These are phyloP conservation scores for Conticribra weissflogii DNA, from an alignment of 108 stramenopile genomes.

Conservation along the genomic window DNA sequence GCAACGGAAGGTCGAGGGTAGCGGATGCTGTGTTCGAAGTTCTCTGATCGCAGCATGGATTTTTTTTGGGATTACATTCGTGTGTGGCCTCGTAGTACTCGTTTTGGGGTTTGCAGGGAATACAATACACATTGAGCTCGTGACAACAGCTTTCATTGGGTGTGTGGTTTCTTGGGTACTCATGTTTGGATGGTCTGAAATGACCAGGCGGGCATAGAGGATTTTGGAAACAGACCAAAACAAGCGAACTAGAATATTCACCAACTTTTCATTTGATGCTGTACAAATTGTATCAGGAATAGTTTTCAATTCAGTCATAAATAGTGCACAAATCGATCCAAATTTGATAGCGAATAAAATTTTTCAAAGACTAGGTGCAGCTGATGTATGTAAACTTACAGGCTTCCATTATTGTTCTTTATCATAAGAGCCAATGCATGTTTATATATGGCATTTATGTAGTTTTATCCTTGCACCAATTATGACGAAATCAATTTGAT, in stretches of 20 bases:
- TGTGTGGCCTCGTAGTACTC: slow-evolving; percentile 18
- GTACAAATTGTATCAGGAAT: background rate
- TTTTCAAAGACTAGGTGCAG: too few relatives aligned
- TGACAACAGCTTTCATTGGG: slow-evolving; percentile 12
- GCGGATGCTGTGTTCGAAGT: slow-evolving; percentile 14
- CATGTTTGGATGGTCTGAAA: slow-evolving; percentile 28
- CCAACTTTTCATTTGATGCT: background rate
- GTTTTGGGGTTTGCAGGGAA: slow-evolving; percentile 25
- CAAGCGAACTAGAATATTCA: background rate
- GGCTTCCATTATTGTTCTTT: too few relatives aligned
- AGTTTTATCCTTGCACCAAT: too few relatives aligned
- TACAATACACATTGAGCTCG: slow-evolving; percentile 11
- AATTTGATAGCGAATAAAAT: too few relatives aligned
- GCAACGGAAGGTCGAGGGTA: background rate
- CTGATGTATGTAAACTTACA: too few relatives aligned
- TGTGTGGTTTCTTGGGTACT: slow-evolving; percentile 17
- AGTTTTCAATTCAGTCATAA: background rate
- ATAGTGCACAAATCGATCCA: too few relatives aligned
- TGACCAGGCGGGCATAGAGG: slow-evolving; percentile 9
- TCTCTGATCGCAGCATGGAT: slow-evolving; percentile 24
- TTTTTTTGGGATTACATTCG: slow-evolving; percentile 10
- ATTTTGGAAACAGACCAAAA: too few relatives aligned
- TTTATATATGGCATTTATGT: too few relatives aligned
- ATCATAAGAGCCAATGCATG: too few relatives aligned
- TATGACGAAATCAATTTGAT: too few relatives aligned